Base-by-base conservation (phyloP, 352 stramenopile genomes). In the Phytophthora kernoviae region DNA sequence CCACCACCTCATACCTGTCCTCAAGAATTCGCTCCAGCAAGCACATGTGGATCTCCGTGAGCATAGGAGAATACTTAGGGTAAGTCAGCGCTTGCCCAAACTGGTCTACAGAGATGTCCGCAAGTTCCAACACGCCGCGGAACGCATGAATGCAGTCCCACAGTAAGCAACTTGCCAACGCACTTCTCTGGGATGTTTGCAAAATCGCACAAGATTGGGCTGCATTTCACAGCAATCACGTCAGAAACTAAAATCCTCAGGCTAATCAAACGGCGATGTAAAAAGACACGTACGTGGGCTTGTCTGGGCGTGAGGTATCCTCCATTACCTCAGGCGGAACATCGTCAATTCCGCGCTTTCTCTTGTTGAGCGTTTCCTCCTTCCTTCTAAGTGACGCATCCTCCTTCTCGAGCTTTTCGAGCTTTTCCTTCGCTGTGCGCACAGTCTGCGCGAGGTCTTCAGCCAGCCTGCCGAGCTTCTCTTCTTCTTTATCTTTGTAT, bases 361-460 rank as follows among this genome's bases (percentile, higher is more conserved):
- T 92, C 73, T 94, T 94, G 54, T 89, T 85, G 30, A 94, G 72
- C 5, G 77, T 74, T 4, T 96, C 84, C 44, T 96, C 87, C 67
- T 93, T 93, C 37, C 85, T 90, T 57, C 75, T 69, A 6, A 96
- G 68, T 9, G 72, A 66, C 4, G 66, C 65, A 40, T 96, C 87
- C 66, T 96, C 87, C 52, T 96, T 96, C 64, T 96, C 87, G 1
- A 96, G 65, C 59, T 93, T 94, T 21, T 96, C 87, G 0, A 96
- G 68, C 27, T 87, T 86, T 34, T 96, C 87, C 50, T 94, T 96
- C 1, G 82, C 71, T 5, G 71, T 39, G 8, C 84, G 80, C 18
- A 96, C 82, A 0, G 83, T 92, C 54, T 91, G 75, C n/a, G 75
- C 83, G 8, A 93, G 70, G 51, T 94, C 75, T 48, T 96, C 87